These are phyloP conservation scores for Saturnispora hagleri DNA, from an alignment of 805 yeast genomes.

Conservation along the genomic window DNA sequence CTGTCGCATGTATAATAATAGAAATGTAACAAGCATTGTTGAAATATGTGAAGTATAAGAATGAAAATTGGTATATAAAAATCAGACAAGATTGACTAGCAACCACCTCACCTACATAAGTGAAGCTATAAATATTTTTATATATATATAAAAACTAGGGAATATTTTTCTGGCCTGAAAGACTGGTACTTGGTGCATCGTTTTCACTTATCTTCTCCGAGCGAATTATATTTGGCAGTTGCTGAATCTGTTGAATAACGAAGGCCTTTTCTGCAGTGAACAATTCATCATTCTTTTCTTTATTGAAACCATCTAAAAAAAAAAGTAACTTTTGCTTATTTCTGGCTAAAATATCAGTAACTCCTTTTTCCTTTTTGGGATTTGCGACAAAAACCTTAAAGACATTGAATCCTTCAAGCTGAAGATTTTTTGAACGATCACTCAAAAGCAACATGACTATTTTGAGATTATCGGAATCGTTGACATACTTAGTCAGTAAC, in stretches of 20 bases:
- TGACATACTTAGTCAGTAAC: slow-evolving; percentile 70
- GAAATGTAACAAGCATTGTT: background rate
- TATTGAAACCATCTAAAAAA: slow-evolving; percentile 59
- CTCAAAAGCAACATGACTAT: slow-evolving; percentile 77
- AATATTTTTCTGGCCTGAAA: background rate
- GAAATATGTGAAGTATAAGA: background rate
- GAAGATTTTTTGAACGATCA: slow-evolving; percentile 84
- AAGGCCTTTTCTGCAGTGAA: slow-evolving; percentile 76
- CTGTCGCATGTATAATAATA: too few species aligned
- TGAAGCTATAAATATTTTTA: background rate
- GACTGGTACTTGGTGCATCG: background rate
- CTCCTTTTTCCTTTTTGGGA: slow-evolving; percentile 76
- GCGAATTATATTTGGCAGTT: slow-evolving; percentile 50
- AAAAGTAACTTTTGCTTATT: slow-evolving; percentile 69
- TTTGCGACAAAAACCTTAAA: slow-evolving; percentile 95
- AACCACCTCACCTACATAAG: background rate
- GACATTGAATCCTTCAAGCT: slow-evolving; percentile 83
- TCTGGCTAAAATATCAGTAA: slow-evolving; percentile 72
- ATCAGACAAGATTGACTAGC: background rate
- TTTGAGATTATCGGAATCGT: slow-evolving; percentile 74
- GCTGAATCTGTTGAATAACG: slow-evolving; percentile 64
- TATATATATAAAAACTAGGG: background rate
- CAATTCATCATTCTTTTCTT: slow-evolving; percentile 44
- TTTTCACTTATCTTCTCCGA: slow-evolving; percentile 8
- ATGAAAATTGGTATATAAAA: background rate